Conservation (phyloP, 306 rosid genomes). For the Lagenaria siceraria region DNA sequence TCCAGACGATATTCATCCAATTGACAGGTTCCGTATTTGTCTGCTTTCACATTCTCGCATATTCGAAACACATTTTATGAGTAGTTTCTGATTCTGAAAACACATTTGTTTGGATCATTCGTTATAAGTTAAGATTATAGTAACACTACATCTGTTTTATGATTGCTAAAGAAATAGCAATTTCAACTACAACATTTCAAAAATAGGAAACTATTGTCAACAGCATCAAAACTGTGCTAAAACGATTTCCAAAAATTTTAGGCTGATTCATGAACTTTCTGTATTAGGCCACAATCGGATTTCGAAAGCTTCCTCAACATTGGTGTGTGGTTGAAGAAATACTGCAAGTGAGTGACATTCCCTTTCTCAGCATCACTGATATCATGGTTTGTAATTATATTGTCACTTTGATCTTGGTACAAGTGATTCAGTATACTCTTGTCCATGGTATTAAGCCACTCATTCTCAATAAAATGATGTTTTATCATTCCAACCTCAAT, state of each 20-base stretch:
- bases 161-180: background rate
- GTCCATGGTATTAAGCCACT: background rate
- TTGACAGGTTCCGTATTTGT: constrained; percentile 49
- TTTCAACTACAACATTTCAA: background rate
- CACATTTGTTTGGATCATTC: background rate
- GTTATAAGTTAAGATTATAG: background rate
- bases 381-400: background rate
- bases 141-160: background rate
- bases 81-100: background rate
- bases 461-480: background rate
- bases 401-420: background rate
- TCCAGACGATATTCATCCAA: constrained; percentile 64
- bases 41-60: background rate
- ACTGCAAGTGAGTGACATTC: constrained; percentile 33
- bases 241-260: background rate
- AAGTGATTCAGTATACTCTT: background rate
- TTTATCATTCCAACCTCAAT: background rate
- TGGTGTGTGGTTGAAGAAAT: constrained; percentile 78
- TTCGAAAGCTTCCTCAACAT: constrained; percentile 79
- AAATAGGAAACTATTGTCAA: background rate
- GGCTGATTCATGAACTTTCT: background rate
- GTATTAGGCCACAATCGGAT: constrained; percentile 77
- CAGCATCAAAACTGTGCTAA: background rate
- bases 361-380: background rate
- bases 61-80: background rate